Evolutionary conservation across 768 basidiomycete species (phyloP), one percentile per base, ranked within the genome.

Genomic region (Hericium alpestre): DNA sequence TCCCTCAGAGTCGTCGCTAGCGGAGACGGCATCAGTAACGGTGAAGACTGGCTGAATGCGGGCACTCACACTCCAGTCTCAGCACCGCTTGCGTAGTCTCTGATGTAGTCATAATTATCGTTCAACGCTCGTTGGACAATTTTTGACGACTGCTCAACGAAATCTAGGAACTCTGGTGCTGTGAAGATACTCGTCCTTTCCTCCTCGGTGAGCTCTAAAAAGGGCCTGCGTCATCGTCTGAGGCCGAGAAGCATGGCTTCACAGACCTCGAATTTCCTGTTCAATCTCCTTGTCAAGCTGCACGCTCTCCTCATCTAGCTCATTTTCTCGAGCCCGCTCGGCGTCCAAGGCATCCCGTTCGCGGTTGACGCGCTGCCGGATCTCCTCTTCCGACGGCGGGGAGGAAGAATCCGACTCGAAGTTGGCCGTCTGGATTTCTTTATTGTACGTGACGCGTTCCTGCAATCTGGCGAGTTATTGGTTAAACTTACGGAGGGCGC

Each of bases 41-140:
- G 43, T 20, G 5, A 38, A 54, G 39, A 11, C 11, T n/a, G 32
- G 43, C 5, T 25, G 3, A 13, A 32, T 32, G 32, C 32, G 32
- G 43, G 11, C 12, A 77, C 89, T 66, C 65, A 93, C 93, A 82
- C 80, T 64, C 85, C 87, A 7, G 87, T 79, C 66, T 93, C 92
- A 7, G 90, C 76, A 23, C 87, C 88, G 52, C 94, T 81, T n/a
- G 89, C 90, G 67, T 99, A 99, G 72, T 99, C 96, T 38, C 89
- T 84, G 63, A 93, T 91, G 65, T 98, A 97, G 69, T 99, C 96
- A 69, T 99, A 99, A 25, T 82, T 82, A 65, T 98, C 96, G 65
- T 90, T 96, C 59, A 98, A 72, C 20, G 95, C 96, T 52, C 96
- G 79, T 68, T 98, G 92, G 11, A 97, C 82, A 49, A 98, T 93